Conservation (phyloP, 1,139 yeast genomes). For the Yamadazyma triangularis region DNA sequence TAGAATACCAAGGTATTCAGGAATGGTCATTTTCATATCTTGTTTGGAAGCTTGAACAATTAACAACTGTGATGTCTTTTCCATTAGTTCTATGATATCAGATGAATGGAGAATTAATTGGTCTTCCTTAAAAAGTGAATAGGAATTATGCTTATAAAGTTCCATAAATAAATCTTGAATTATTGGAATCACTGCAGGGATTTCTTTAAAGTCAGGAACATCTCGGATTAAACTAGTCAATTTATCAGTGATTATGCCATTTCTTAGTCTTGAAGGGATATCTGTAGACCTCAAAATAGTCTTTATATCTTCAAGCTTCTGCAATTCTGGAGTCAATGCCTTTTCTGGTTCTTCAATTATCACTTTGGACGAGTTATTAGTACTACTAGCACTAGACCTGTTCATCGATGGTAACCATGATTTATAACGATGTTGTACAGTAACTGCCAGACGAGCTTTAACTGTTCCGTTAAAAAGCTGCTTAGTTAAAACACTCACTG, state of each 20-base stretch:
- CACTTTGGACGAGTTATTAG: too few relatives aligned
- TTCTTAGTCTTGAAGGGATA: slow-evolving; percentile 17
- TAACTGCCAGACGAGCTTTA: too few relatives aligned
- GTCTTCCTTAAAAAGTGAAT: too few relatives aligned
- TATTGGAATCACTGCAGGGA: slow-evolving; percentile 3
- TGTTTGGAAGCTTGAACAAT: too few relatives aligned
- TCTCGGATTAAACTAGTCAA: slow-evolving; percentile 13
- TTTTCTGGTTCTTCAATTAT: slow-evolving; percentile 5
- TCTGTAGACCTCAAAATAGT: slow-evolving; percentile 27
- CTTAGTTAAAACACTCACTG: too few relatives aligned
- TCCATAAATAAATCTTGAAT: slow-evolving; percentile 11
- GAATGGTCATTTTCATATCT: slow-evolving; percentile 12
- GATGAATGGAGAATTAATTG: background rate
- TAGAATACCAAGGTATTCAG: slow-evolving; percentile 24
- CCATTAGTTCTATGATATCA: slow-evolving; percentile 4
- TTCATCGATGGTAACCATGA: too few relatives aligned
- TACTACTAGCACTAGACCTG: too few relatives aligned
- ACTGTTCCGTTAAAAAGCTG: too few relatives aligned
- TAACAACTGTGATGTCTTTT: slow-evolving; percentile 6
- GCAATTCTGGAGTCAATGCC: background rate
- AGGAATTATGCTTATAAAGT: slow-evolving; percentile 8
- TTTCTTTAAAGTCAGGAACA: slow-evolving; percentile 1
- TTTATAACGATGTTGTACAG: too few relatives aligned
- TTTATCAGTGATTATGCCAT: slow-evolving; percentile 18
- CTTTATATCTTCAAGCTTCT: slow-evolving; percentile 11